Evolutionary conservation across 176 grass and related monocot genomes (phyloP), one percentile per base, ranked within the genome.

Genomic region (Carex myosuroides): DNA sequence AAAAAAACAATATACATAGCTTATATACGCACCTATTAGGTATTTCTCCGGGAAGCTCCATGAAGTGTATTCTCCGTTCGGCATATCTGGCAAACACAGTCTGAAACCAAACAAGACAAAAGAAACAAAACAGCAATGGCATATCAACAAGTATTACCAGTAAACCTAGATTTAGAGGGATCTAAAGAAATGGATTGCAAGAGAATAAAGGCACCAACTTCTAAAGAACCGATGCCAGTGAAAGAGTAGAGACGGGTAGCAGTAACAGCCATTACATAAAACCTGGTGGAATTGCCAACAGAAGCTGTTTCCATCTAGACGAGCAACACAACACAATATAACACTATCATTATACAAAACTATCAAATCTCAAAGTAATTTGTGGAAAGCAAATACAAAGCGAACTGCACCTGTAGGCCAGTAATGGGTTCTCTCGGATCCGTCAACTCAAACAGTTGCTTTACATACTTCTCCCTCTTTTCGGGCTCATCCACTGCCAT

Each of bases 41-140:
- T 86, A 98, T 91, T 86, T 98, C 95, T 69, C 95, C 95, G 67
- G 95, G 95, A 56, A 98, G 95, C 83, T 98, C 95, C 95, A 98
- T 98, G 29, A 95, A 98, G 80, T 95, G 92, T 68, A 98, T 87
- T 44, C 89, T 88, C 67, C 88, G 92, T 65, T 90, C 89, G 1
- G 92, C 78, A 78, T 98, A 98, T 86, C 88, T 91, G 44, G 95
- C 82, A 95, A 98, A 98, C 64, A 98, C 92, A 91, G 85, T 90
- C 92, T 98, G 87, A 33, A 94, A 65, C 18, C 12, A 24, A 54
- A 70, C 62, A 17, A 66, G 3, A 74, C 44, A 3, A 3, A 7
- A 71, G 54, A 86, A 50, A 82, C 12, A 20, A 52, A 22, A 78
- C 12, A 20, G 21, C 79, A 65, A 44, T 3, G 66, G 37, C 17